Base-by-base conservation (phyloP, 805 yeast genomes). In the Limtongozyma cylindracea region DNA sequence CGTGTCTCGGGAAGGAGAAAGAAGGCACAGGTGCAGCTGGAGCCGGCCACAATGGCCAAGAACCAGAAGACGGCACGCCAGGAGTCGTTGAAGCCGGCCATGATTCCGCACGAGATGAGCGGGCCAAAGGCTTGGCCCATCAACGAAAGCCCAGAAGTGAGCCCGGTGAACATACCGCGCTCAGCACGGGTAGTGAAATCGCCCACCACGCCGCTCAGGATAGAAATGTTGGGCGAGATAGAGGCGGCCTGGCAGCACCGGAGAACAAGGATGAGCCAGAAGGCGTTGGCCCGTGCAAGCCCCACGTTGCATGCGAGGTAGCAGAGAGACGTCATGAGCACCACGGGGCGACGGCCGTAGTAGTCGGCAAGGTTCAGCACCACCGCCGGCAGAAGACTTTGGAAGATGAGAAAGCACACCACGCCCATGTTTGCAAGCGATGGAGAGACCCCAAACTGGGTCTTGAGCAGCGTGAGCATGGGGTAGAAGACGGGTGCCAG, bases 1-100 rank as follows among this genome's bases (percentile, higher is more conserved):
- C 59, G 57, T 0, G 93, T 80, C 36, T 80, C 93, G 1, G 92
- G 91, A 10, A 78, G 39, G 3, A 37, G 11, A 4, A 41, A 11
- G 25, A 45, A 25, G 2, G 51, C 41, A 1, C 41, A 11, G 0
- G 46, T 1, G 1, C 53, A 27, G 3, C 61, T 48, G 3, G 39
- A 26, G 4, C 69, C 69, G 14, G 70, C 59, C 7, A 71, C 63
- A 13, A 71, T 65, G 2, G 73, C 64, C 23, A 73, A 41, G 29
- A 78, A 73, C 63, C 77, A 64, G 32, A 73, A 72, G n/a, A 69
- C 59, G 0, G 78, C 62, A 31, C 82, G 52, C 92, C 93, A 78
- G 7, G 21, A n/a, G n/a, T n/a, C n/a, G n/a, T 31, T 34, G 32
- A 37, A 43, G 11, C 35, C 28, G 11, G 34, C 19, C 13, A 32